Percentiles rank a stretch among this genome's conserved stretches.
These are phyloP conservation scores for Pythium plurisporium DNA, from an alignment of 352 stramenopile species.

Conservation along the genomic window DNA sequence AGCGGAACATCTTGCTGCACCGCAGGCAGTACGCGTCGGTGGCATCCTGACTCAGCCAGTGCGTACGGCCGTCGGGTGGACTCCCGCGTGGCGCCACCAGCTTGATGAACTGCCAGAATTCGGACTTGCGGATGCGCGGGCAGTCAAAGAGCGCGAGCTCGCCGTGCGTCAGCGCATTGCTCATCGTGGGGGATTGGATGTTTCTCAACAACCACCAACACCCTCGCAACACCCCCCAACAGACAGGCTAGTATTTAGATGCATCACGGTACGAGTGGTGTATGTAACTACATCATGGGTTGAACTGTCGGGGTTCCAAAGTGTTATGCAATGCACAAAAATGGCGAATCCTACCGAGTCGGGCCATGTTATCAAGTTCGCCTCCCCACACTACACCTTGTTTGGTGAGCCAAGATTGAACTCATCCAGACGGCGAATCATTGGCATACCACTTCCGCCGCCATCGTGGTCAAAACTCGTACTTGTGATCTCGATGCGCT, in stretches of 20 bases:
- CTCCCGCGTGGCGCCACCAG: slow-evolving; percentile 35
- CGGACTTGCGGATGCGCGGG: slow-evolving; percentile 43
- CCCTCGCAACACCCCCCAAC: slow-evolving; percentile 23
- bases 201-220: slow-evolving; percentile 16
- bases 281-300: no score
- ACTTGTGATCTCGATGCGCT: slow-evolving; percentile 92
- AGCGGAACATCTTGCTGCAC: slow-evolving; percentile 45
- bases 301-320: no score
- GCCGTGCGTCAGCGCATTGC: slow-evolving; percentile 42
- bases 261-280: not conserved
- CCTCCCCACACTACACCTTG: slow-evolving; percentile 27
- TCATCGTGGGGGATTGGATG: slow-evolving; percentile 30
- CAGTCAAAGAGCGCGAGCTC: slow-evolving; percentile 55
- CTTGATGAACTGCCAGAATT: slow-evolving; percentile 67
- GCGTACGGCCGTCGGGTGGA: slow-evolving; percentile 32
- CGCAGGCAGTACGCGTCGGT: slow-evolving; percentile 45
- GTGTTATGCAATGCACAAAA: no score
- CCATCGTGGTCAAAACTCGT: slow-evolving; percentile 84
- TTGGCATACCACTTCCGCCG: slow-evolving; percentile 35
- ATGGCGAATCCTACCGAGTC: no score
- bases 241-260: slow-evolving; percentile 8
- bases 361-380: no score
- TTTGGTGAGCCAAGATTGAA: slow-evolving; percentile 73
- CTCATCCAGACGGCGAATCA: slow-evolving; percentile 83
- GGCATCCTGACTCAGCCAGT: slow-evolving; percentile 55